These are phyloP conservation scores for Flaveria linearis DNA, from an alignment of 129 eudicot species.

Conservation along the genomic window DNA sequence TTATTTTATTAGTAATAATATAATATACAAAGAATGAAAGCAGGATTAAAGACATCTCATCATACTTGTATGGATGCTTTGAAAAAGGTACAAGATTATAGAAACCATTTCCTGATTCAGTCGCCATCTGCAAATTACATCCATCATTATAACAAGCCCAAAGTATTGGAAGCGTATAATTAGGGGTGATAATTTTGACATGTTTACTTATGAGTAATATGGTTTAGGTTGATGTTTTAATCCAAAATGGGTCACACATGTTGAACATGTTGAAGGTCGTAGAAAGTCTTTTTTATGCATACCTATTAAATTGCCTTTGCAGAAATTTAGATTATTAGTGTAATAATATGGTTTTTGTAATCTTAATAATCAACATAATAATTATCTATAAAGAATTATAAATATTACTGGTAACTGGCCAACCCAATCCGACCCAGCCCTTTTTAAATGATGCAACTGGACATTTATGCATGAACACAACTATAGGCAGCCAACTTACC, in stretches of 20 bases:
- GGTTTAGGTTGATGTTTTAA: not conserved
- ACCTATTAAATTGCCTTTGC: not conserved
- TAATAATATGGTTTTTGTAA: not conserved
- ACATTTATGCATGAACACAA: not conserved
- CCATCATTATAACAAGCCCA: conserved; percentile 16
- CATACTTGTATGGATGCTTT: conserved; percentile 77
- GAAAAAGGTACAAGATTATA: conserved; percentile 72
- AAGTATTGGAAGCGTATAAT: not conserved
- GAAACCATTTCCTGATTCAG: conserved; percentile 74
- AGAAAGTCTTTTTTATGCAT: not conserved
- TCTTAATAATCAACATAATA: not conserved
- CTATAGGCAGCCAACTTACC: conserved; percentile 42
- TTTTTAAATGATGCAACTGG: not conserved
- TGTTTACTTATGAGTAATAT: not conserved
- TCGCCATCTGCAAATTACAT: conserved; percentile 42
- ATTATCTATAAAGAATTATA: not conserved
- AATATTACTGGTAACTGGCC: not conserved
- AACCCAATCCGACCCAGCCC: not conserved
- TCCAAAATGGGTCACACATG: not conserved
- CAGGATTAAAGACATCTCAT: conserved; percentile 8
- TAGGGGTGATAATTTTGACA: not conserved
- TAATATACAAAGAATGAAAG: not conserved
- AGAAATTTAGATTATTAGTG: not conserved
- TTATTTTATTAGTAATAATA: not conserved
- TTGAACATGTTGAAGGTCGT: not conserved